phyloP scores from a whole-genome alignment of 345 rosid genomes.

The Viola odorata region DNA sequence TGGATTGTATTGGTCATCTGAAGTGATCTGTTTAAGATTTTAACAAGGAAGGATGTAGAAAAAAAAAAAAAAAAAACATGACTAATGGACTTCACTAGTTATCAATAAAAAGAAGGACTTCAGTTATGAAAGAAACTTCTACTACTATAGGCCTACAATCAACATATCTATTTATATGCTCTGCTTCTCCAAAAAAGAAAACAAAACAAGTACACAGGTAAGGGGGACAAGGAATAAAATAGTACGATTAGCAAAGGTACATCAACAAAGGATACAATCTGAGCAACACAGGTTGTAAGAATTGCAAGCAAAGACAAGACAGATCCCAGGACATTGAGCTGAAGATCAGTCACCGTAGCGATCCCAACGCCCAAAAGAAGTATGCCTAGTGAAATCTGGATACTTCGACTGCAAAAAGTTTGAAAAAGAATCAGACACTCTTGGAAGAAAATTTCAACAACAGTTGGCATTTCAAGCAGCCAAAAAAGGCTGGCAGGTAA shows the following conservation, averaged over 20 bases:
- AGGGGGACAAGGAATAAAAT: too few relatives aligned
- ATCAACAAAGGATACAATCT: slow-evolving; percentile 80
- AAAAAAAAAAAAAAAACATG: slow-evolving; percentile 4
- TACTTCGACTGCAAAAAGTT: slow-evolving; percentile 60
- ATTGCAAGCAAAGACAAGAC: slow-evolving; percentile 88
- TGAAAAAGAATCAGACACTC: slow-evolving; percentile 13
- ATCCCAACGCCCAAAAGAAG: slow-evolving; percentile 99
- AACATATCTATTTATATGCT: too few relatives aligned
- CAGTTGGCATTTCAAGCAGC: too few relatives aligned
- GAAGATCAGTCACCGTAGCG: slow-evolving; percentile 98
- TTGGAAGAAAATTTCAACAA: too few relatives aligned
- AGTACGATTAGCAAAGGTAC: slow-evolving; percentile 7
- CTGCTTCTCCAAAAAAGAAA: too few relatives aligned
- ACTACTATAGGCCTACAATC: too few relatives aligned
- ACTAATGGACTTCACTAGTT: neutral
- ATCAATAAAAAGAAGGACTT: neutral
- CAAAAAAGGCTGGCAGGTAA: too few relatives aligned
- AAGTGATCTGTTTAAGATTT: slow-evolving; percentile 44
- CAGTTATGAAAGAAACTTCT: too few relatives aligned
- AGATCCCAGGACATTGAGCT: slow-evolving; percentile 91
- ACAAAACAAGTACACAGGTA: too few relatives aligned
- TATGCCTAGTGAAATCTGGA: slow-evolving; percentile 73
- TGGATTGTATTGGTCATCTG: slow-evolving; percentile 99
- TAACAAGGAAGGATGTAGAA: slow-evolving; percentile 4
- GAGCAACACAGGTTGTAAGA: slow-evolving; percentile 94